Conservation (phyloP, 371 early-diverging fungal species). For the Apophysomyces elegans region DNA sequence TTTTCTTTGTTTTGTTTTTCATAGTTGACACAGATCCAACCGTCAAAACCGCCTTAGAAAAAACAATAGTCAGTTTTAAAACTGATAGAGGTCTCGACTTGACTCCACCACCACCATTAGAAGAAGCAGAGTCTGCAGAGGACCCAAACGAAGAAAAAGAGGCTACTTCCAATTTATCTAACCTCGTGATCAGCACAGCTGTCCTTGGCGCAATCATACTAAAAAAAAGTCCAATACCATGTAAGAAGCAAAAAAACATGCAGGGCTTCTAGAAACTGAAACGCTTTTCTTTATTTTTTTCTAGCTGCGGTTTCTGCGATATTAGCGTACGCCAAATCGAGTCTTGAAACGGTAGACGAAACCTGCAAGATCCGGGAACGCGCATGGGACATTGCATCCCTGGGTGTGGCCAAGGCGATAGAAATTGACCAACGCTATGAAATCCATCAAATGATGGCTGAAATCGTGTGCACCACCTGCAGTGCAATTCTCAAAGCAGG, state of each 20-base stretch:
- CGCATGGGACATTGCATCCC: conserved; percentile 56
- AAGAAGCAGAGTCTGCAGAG: conserved; percentile 9
- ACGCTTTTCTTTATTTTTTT: background rate
- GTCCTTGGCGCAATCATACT: conserved; percentile 60
- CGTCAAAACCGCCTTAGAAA: conserved; percentile 12
- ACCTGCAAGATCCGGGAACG: conserved; percentile 59
- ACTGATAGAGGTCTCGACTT: background rate
- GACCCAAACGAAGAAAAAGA: conserved; percentile 11
- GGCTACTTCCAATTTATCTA: conserved; percentile 32
- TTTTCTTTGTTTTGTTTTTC: conserved; percentile 9
- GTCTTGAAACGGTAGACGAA: conserved; percentile 58
- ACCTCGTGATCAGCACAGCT: conserved; percentile 57
- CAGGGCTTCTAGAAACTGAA: background rate
- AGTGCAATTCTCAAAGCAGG: conserved; percentile 54
- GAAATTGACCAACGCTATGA: conserved; percentile 67
- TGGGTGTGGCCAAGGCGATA: conserved; percentile 59
- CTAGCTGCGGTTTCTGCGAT: conserved; percentile 47
- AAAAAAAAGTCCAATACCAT: conserved; percentile 66
- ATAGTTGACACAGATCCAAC: conserved; percentile 15
- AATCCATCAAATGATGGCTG: conserved; percentile 59
- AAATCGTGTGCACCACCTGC: conserved; percentile 36
- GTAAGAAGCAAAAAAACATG: conserved; percentile 18
- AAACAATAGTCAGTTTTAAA: conserved; percentile 2
- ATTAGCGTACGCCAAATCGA: conserved; percentile 41
- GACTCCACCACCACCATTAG: conserved; percentile 7